phyloP scores from a whole-genome alignment of 768 basidiomycete species.

The Kwoniella newhampshirensis region DNA sequence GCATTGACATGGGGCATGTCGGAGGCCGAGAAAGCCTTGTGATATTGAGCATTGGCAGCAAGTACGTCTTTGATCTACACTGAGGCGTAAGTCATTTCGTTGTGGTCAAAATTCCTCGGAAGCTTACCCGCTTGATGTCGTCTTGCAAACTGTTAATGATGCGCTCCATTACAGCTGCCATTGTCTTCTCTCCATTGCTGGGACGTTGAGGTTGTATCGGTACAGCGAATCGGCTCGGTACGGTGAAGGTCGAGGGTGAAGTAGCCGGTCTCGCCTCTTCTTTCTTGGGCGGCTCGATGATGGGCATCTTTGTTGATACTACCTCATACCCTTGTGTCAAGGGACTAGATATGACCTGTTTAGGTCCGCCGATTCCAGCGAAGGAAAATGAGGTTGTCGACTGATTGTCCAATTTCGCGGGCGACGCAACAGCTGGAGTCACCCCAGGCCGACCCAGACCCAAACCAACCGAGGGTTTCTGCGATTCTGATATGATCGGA shows the following conservation, averaged over 20 bases:
- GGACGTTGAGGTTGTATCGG: background rate
- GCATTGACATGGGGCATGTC: conserved; percentile 54
- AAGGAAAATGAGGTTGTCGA: conserved; percentile 6
- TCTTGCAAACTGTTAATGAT: conserved; percentile 58
- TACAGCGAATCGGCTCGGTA: conserved; percentile 2
- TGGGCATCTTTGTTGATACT: no score
- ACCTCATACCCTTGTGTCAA: no score
- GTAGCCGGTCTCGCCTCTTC: background rate
- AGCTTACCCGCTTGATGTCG: conserved; percentile 65
- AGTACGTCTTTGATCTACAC: conserved; percentile 59
- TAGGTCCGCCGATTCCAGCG: background rate
- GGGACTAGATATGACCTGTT: background rate
- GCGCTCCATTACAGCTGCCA: conserved; percentile 66
- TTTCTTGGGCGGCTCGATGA: no score
- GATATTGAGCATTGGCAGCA: conserved; percentile 54
- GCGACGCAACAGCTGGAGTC: background rate
- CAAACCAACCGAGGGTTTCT: conserved; percentile 35
- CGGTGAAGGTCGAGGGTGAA: conserved; percentile 1
- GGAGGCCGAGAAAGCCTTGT: conserved; percentile 27
- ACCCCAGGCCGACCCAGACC: conserved; percentile 38
- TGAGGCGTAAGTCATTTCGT: conserved; percentile 10
- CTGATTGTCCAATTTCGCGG: background rate
- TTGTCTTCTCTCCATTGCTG: conserved; percentile 58
- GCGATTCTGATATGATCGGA: conserved; percentile 18
- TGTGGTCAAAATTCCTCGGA: no score